These are phyloP conservation scores for Dactylellina leptospora DNA, from an alignment of 2,329 filamentous ascomycete species.

Conservation along the genomic window DNA sequence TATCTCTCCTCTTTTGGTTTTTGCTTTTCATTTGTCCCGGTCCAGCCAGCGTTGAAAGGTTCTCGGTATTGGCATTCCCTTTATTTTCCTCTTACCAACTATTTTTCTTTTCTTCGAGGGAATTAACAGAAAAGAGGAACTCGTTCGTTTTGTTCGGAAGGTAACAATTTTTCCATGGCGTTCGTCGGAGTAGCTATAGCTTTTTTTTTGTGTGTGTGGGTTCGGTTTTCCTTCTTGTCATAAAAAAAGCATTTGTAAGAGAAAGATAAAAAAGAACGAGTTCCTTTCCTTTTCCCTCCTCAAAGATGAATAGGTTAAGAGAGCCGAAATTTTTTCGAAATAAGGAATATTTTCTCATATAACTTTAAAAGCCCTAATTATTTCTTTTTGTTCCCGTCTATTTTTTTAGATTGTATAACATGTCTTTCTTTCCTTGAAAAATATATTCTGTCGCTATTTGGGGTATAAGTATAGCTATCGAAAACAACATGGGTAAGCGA, in stretches of 20 bases:
- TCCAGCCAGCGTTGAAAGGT: neutral
- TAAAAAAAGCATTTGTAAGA: slow-evolving; percentile 16
- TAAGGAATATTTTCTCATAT: no score
- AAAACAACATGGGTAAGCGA: slow-evolving; percentile 5
- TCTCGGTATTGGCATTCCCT: slow-evolving; percentile 9
- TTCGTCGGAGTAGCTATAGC: slow-evolving; percentile 37
- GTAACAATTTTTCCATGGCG: slow-evolving; percentile 39
- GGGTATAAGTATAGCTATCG: no score
- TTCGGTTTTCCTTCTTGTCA: neutral
- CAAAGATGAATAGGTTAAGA: slow-evolving; percentile 12
- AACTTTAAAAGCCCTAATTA: no score
- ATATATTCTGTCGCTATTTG: no score
- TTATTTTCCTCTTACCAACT: slow-evolving; percentile 1
- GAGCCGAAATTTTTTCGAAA: slow-evolving; percentile 1
- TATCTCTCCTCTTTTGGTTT: slow-evolving; percentile 17
- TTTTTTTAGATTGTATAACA: slow-evolving; percentile 21
- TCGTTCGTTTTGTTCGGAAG: slow-evolving; percentile 50
- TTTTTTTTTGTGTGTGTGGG: slow-evolving; percentile 3
- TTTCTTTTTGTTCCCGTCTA: no score
- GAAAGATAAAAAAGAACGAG: slow-evolving; percentile 22
- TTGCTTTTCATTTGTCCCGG: slow-evolving; percentile 19
- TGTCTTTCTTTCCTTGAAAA: neutral
- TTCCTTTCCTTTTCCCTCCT: slow-evolving; percentile 20
- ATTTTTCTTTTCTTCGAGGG: slow-evolving; percentile 10
- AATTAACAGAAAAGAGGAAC: slow-evolving; percentile 38